Evolutionary conservation across 352 stramenopile species (phyloP), one percentile per base, ranked within the genome.

Genomic region (Phytopythium helicoides): DNA sequence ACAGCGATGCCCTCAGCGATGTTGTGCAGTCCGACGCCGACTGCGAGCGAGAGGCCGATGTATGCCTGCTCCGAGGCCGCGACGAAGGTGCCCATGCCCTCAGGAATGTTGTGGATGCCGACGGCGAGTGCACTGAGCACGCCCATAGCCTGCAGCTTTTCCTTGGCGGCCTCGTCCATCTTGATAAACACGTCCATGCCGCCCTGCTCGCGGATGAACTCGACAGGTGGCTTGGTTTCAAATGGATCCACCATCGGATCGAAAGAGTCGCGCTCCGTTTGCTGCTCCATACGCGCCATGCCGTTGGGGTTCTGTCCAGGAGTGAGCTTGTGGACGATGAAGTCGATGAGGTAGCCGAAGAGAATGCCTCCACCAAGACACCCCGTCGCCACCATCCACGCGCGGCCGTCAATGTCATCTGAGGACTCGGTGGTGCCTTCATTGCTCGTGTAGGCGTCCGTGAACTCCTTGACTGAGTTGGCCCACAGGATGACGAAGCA

Each of bases 61-160:
- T 60, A 80, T 8, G 92, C 87, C 54, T 98, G 86, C 19, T 93
- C 72, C 6, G 97, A 67, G 16, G 92, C 85, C 1, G 81, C 92
- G 28, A 97, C 89, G 58, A 97, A 99, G 0, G 95, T 98, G 7
- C 93, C 96, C 21, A 99, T 88, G 22, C 96, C 96, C 63, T 98
- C 96, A 5, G 96, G 96, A 40, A 99, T 96, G 71, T 99, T 99
- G 80, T 99, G 96, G 45, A 99, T 72, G 6, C 66, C 92, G 50
- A 99, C 97, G 0, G 96, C 92, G 6, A 98, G 52, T 3, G 93
- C 97, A 16, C 91, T 98, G 37, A 96, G 78, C 7, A 98, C 46
- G 11, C 95, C 92, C 79, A 97, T 97, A 7, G 73, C 65, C 8
- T 93, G 71, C n/a, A 98, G 73, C 51, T 68, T 66, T 15, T 73